These are phyloP conservation scores for Setaria italica DNA, from an alignment of 202 grass and related monocot genomes.

Conservation along the genomic window DNA sequence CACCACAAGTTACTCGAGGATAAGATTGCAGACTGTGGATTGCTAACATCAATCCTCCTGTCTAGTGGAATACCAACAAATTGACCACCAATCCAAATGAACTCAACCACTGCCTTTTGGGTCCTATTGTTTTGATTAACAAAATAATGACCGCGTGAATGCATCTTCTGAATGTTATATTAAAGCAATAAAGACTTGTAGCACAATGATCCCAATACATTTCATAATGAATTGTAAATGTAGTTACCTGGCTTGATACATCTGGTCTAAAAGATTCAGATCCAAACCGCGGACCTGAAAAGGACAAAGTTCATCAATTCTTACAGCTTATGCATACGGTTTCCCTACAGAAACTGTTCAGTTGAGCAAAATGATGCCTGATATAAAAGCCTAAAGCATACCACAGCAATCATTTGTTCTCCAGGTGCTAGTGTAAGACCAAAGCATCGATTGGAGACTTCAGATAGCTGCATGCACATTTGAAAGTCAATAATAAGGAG, in stretches of 20 bases:
- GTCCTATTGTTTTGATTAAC: slow-evolving; percentile 61
- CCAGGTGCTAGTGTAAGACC: slow-evolving; percentile 86
- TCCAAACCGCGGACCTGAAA: slow-evolving; percentile 86
- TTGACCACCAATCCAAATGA: slow-evolving; percentile 79
- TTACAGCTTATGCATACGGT: slow-evolving; percentile 37
- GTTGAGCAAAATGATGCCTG: slow-evolving; percentile 35
- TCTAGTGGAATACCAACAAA: slow-evolving; percentile 68
- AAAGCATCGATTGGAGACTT: slow-evolving; percentile 80
- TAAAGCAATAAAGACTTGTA: slow-evolving; percentile 19
- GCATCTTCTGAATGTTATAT: slow-evolving; percentile 40
- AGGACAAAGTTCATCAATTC: slow-evolving; percentile 32
- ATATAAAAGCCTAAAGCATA: slow-evolving; percentile 51
- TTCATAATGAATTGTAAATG: slow-evolving; percentile 21
- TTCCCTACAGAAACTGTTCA: slow-evolving; percentile 39
- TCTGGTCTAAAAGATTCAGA: slow-evolving; percentile 71
- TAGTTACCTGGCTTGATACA: slow-evolving; percentile 92
- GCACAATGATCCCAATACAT: background rate
- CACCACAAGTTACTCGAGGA: slow-evolving; percentile 57
- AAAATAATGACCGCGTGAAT: slow-evolving; percentile 36
- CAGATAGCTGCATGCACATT: slow-evolving; percentile 72
- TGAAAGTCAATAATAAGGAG: slow-evolving; percentile 37
- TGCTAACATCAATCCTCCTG: slow-evolving; percentile 36
- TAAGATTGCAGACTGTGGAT: slow-evolving; percentile 46
- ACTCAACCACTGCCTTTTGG: slow-evolving; percentile 83
- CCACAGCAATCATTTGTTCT: slow-evolving; percentile 86